Percentiles rank a stretch among this genome's conserved stretches.
These are phyloP conservation scores for Lophiotrema nucula DNA, from an alignment of 495 filamentous ascomycete genomes.

Conservation along the genomic window DNA sequence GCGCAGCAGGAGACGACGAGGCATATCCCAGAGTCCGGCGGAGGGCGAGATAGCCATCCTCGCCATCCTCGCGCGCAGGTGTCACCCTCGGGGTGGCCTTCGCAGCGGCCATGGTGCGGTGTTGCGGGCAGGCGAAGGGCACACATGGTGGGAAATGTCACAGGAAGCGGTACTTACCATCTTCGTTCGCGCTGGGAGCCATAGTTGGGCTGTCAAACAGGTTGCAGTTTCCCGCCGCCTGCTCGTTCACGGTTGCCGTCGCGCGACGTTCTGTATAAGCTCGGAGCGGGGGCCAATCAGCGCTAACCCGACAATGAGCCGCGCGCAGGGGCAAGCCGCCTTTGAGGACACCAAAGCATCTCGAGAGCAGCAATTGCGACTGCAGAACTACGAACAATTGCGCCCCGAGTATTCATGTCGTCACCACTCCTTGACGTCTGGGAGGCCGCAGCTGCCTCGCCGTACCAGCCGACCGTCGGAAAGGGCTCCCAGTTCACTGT, in stretches of 20 bases:
- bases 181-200: slow-evolving; percentile 20
- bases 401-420: slow-evolving; percentile 37
- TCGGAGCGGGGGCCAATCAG: not conserved
- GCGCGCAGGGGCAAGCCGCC: not conserved
- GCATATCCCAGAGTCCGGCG: no score
- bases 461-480: slow-evolving; percentile 74
- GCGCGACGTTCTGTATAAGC: not conserved
- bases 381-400: not conserved
- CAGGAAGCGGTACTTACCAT: slow-evolving; percentile 30
- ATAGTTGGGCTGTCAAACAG: slow-evolving; percentile 7
- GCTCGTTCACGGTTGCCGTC: slow-evolving; percentile 3
- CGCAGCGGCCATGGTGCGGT: not conserved
- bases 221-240: not conserved
- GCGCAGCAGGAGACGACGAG: no score
- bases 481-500: slow-evolving; percentile 83
- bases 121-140: no score
- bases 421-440: slow-evolving; percentile 78
- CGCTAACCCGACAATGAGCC: not conserved
- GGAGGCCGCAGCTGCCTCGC: slow-evolving; percentile 80
- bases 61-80: no score
- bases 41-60: no score
- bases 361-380: not conserved
- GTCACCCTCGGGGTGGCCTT: no score
- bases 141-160: no score
- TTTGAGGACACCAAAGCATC: slow-evolving; percentile 14